A percentile compares a stretch with the other conserved stretches of the same genome.
phyloP scores from a whole-genome alignment of 2,329 filamentous ascomycete species.

The Epicoccum nigrum region DNA sequence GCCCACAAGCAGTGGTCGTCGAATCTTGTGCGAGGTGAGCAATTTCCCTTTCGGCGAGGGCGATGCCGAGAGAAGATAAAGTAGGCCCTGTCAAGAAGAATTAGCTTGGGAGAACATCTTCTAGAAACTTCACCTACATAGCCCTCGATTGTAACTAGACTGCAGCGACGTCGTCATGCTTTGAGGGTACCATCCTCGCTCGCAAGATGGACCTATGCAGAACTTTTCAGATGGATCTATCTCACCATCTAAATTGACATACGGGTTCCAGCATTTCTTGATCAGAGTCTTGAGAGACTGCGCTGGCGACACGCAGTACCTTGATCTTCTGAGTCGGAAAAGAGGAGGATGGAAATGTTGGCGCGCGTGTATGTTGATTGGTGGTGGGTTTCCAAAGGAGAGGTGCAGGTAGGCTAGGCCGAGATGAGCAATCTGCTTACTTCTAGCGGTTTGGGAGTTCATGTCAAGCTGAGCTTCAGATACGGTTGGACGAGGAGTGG shows the following conservation, averaged over 20 bases:
- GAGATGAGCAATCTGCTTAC: too few species aligned
- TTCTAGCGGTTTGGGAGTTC: too few species aligned
- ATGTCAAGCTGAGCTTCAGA: too few species aligned
- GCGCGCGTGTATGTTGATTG: too few species aligned
- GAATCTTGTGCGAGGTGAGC: not conserved
- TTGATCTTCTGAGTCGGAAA: too few species aligned
- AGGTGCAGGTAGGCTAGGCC: too few species aligned
- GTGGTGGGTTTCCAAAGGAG: too few species aligned
- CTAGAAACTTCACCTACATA: slow-evolving; percentile 18
- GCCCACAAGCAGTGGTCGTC: not conserved
- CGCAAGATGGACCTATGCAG: slow-evolving; percentile 20
- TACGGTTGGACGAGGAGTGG: too few species aligned
- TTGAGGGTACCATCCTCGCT: slow-evolving; percentile 9
- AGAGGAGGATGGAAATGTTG: too few species aligned
- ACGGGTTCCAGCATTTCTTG: too few species aligned
- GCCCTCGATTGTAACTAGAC: slow-evolving; percentile 17
- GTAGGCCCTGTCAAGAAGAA: slow-evolving; percentile 19
- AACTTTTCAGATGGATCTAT: slow-evolving; percentile 15
- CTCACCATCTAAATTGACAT: slow-evolving; percentile 2
- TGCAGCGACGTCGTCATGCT: slow-evolving; percentile 1
- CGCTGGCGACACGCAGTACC: too few species aligned
- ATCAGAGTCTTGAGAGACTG: too few species aligned
- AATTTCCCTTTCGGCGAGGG: slow-evolving; percentile 27
- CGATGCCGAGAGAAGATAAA: slow-evolving; percentile 26
- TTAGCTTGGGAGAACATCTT: slow-evolving; percentile 8